A percentile compares a stretch with the other conserved stretches of the same genome.
phyloP scores from a whole-genome alignment of 306 rosid genomes.

The Cucumis hystrix region DNA sequence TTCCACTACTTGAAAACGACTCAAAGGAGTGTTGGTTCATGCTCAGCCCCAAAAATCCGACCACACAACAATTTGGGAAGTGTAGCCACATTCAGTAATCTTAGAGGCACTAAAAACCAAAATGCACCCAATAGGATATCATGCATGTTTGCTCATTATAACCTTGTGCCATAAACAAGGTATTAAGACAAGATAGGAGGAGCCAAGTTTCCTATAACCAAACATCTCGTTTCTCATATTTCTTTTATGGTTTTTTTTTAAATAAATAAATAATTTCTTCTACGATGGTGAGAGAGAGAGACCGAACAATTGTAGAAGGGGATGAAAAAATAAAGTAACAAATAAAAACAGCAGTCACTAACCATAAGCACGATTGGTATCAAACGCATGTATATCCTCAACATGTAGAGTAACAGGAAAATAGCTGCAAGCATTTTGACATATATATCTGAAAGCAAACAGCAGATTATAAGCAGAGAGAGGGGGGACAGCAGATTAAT shows the following conservation, averaged over 20 bases:
- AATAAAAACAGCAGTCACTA: slow-evolving; percentile 6
- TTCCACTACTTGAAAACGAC: background rate
- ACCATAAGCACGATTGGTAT: slow-evolving; percentile 74
- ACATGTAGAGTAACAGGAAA: slow-evolving; percentile 71
- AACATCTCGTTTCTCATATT: background rate
- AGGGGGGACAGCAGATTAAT: background rate
- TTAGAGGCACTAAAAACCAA: background rate
- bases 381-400: slow-evolving; percentile 63
- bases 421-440: slow-evolving; percentile 52
- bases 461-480: background rate
- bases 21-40: background rate
- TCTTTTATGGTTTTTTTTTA: too few relatives aligned
- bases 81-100: background rate
- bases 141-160: background rate
- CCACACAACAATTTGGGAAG: background rate
- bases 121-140: background rate
- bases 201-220: background rate
- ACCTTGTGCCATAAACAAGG: background rate
- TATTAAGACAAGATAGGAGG: too few relatives aligned
- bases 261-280: background rate
- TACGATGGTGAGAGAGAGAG: background rate
- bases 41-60: background rate
- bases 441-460: slow-evolving; percentile 45
- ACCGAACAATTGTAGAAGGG: background rate
- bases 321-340: background rate